Percentiles rank a stretch among this genome's conserved stretches.
Conservation (phyloP, 805 yeast species). For the Yarrowia bubula region DNA sequence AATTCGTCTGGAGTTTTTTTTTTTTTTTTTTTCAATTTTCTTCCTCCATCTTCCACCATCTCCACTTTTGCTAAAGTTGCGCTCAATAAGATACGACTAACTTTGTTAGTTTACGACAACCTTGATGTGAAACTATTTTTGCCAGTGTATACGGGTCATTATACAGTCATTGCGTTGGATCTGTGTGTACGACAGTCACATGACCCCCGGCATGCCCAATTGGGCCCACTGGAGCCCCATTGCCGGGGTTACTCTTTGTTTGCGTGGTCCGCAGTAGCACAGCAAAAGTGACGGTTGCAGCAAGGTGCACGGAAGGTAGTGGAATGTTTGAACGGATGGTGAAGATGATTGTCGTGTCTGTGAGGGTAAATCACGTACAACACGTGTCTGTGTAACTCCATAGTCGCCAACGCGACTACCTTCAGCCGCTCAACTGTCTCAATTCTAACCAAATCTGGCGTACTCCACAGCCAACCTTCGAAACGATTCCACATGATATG, state of each 20-base stretch:
- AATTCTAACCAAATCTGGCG: not conserved
- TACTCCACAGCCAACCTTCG: not conserved
- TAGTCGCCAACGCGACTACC: too few relatives aligned
- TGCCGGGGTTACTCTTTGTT: not conserved
- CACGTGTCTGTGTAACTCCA: too few relatives aligned
- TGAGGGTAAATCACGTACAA: too few relatives aligned
- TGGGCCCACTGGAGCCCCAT: not conserved
- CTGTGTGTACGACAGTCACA: not conserved
- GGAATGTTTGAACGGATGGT: not conserved
- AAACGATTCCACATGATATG: conserved; percentile 26
- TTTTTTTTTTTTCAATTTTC: too few relatives aligned
- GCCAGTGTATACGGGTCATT: not conserved
- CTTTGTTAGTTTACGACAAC: conserved; percentile 6
- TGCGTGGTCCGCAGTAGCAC: not conserved
- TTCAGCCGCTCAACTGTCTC: not conserved
- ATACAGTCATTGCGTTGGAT: too few relatives aligned
- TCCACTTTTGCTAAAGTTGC: not conserved
- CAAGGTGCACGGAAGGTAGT: conserved; percentile 16
- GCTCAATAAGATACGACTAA: not conserved
- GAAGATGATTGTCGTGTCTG: too few relatives aligned
- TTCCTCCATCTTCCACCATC: not conserved
- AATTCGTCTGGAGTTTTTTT: not conserved
- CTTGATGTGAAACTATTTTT: not conserved
- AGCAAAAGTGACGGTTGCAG: not conserved
- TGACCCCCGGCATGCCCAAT: not conserved